A percentile compares a stretch with the other conserved stretches of the same genome.
Conservation (phyloP, 1,139 yeast genomes). For the Candida sp. region DNA sequence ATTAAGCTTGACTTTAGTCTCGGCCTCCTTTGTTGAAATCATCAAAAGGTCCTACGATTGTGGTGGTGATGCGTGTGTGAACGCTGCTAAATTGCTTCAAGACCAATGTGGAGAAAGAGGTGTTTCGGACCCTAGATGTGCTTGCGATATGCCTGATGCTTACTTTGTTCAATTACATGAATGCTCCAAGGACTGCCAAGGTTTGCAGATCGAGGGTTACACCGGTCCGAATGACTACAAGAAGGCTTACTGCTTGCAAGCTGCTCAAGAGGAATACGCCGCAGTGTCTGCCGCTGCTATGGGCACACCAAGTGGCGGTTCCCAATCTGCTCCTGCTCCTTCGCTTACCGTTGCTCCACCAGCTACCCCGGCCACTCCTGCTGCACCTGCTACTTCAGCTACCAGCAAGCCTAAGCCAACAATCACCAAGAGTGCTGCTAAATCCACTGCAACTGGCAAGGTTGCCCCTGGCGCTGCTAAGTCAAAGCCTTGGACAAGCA, state of each 20-base stretch:
- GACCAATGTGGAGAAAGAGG: conserved; percentile 1
- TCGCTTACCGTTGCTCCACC: background rate
- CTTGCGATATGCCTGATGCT: conserved; percentile 2
- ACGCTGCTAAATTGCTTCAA: conserved; percentile 1
- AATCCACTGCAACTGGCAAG: background rate
- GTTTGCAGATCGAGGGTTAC: conserved; percentile 4
- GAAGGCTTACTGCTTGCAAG: conserved; percentile 3
- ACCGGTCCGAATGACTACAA: conserved; percentile 4
- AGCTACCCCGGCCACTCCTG: background rate
- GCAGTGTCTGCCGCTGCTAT: background rate
- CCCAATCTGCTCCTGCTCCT: background rate
- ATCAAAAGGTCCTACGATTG: conserved; percentile 1
- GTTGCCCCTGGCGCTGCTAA: background rate
- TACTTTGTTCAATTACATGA: conserved; percentile 1
- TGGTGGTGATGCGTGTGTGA: background rate
- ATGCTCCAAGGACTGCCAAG: conserved; percentile 3
- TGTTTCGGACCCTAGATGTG: conserved; percentile 1
- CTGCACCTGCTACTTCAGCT: background rate
- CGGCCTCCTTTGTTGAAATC: background rate
- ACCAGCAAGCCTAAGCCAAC: background rate
- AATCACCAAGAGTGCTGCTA: background rate
- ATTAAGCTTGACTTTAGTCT: background rate
- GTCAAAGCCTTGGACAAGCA: background rate
- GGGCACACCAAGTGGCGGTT: background rate
- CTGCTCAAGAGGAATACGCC: background rate